A percentile compares a stretch with the other conserved stretches of the same genome.
These are phyloP conservation scores for Fusarium sp. DNA, from an alignment of 2,329 filamentous ascomycete species.

Conservation along the genomic window DNA sequence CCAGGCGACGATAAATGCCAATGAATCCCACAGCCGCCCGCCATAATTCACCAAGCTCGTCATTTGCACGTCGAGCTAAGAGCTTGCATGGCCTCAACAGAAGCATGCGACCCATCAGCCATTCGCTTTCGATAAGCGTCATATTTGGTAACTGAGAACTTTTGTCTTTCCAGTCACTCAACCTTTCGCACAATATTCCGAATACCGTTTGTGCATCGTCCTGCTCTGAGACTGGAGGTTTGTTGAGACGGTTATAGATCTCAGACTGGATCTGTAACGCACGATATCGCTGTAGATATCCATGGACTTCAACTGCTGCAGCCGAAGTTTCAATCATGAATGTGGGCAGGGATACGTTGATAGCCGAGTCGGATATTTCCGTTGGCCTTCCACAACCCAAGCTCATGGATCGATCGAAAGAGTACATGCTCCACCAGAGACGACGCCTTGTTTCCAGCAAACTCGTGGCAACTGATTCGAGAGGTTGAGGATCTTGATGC, in stretches of 20 bases:
- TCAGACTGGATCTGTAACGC: constrained; percentile 10
- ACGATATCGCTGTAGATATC: constrained; percentile 18
- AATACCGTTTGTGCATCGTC: accelerated
- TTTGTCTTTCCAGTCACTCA: constrained; percentile 10
- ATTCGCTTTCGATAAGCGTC: constrained; percentile 16
- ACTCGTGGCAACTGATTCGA: background rate
- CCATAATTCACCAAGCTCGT: constrained; percentile 7
- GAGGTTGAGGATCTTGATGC: constrained; percentile 8
- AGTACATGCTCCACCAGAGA: constrained; percentile 21
- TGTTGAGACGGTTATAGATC: background rate
- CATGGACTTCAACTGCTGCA: constrained; percentile 5
- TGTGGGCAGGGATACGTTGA: constrained; percentile 1
- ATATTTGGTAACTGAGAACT: constrained; percentile 12
- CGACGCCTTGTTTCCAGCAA: constrained; percentile 12
- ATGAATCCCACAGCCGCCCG: constrained; percentile 10
- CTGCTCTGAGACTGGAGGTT: accelerated
- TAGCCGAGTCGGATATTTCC: constrained; percentile 14
- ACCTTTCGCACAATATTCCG: background rate
- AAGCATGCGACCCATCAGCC: constrained; percentile 22
- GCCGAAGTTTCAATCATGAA: constrained; percentile 16
- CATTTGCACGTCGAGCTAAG: background rate
- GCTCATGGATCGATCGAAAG: constrained; percentile 22
- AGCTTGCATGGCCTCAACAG: background rate
- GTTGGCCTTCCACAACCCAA: constrained; percentile 14
- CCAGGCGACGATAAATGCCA: background rate